These are phyloP conservation scores for Heteromeles arbutifolia DNA, from an alignment of 306 rosid species.

Conservation along the genomic window DNA sequence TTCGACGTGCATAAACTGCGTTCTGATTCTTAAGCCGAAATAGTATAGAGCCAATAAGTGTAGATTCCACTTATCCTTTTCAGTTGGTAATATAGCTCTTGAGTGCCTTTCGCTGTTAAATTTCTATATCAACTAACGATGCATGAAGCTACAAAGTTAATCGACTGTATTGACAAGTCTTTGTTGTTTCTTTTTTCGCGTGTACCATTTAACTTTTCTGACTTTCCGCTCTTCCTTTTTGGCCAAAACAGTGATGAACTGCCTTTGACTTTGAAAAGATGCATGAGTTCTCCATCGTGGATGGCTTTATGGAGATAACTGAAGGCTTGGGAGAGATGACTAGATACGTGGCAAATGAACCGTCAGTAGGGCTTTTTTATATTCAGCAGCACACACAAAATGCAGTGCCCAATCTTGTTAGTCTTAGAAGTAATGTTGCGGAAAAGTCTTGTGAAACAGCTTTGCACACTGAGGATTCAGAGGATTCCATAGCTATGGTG, in stretches of 20 bases:
- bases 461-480: conserved; percentile 74
- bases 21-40: not conserved
- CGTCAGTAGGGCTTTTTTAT: conserved; percentile 81
- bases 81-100: not conserved
- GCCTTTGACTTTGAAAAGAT: conserved; percentile 50
- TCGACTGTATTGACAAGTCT: not conserved
- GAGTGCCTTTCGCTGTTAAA: not conserved
- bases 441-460: conserved; percentile 58
- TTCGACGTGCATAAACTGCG: not conserved
- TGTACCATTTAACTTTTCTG: not conserved
- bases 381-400: conserved; percentile 84
- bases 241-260: conserved; percentile 44
- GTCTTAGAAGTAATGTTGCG: conserved; percentile 38
- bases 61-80: not conserved
- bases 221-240: conserved; percentile 1
- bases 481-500: conserved; percentile 64
- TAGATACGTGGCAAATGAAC: conserved; percentile 76
- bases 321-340: conserved; percentile 82
- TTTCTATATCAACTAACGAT: not conserved
- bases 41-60: too few species aligned
- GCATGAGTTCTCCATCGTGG: conserved; percentile 77
- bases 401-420: conserved; percentile 57
- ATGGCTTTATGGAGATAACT: conserved; percentile 81
- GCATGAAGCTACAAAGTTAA: not conserved
- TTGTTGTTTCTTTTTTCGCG: not conserved